phyloP scores from a whole-genome alignment of 805 yeast species.

The Sungouiella blattae region DNA sequence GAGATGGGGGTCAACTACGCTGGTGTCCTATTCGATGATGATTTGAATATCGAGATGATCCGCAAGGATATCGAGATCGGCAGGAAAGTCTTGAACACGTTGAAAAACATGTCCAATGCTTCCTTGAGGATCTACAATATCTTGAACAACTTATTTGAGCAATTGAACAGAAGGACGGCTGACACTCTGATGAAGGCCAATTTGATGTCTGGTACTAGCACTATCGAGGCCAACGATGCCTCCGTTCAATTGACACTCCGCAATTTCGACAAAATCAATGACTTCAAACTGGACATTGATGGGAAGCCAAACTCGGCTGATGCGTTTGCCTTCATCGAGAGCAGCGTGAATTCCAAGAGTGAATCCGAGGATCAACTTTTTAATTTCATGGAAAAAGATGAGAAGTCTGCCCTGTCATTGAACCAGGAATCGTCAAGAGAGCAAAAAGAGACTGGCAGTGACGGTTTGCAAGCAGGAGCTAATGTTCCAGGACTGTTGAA shows the following conservation, averaged over 20 bases:
- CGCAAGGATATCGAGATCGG: slow-evolving; percentile 80
- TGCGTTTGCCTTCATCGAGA: slow-evolving; percentile 1
- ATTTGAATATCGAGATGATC: slow-evolving; percentile 48
- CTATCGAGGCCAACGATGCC: slow-evolving; percentile 13
- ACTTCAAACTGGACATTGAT: slow-evolving; percentile 7
- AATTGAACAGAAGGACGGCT: slow-evolving; percentile 70
- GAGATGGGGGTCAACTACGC: slow-evolving; percentile 37
- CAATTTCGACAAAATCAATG: slow-evolving; percentile 29
- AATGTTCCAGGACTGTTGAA: background rate
- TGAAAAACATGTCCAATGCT: slow-evolving; percentile 73
- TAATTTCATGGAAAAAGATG: slow-evolving; percentile 3
- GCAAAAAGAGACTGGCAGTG: background rate
- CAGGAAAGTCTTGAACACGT: slow-evolving; percentile 61
- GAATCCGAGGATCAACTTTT: slow-evolving; percentile 3
- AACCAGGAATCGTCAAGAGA: background rate
- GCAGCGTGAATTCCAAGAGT: slow-evolving; percentile 1
- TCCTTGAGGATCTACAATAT: slow-evolving; percentile 79
- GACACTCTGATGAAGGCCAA: slow-evolving; percentile 25
- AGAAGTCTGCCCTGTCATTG: background rate
- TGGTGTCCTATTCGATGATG: slow-evolving; percentile 44
- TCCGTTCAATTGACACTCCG: slow-evolving; percentile 22
- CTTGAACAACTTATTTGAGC: slow-evolving; percentile 75
- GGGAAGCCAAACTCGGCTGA: background rate
- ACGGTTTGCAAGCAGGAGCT: no score
- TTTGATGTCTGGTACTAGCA: slow-evolving; percentile 5